Evolutionary conservation across 176 grass and related monocot genomes (phyloP).

Genomic region (Guadua angustifolia): DNA sequence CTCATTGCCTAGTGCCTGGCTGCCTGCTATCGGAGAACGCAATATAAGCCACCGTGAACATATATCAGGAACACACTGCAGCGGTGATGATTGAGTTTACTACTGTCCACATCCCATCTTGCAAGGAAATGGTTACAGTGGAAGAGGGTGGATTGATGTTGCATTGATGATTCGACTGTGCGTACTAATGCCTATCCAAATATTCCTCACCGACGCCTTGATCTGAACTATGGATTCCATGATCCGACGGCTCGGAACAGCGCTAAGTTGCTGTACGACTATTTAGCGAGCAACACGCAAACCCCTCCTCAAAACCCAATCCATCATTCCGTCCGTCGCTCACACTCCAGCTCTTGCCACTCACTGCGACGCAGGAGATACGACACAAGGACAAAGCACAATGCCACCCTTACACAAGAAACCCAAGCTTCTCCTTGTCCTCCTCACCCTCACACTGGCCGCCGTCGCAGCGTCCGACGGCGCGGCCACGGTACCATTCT

Average conservation of each 20-base stretch:
- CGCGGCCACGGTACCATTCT: constrained; percentile 29
- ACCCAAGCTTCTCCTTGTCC: constrained; percentile 27
- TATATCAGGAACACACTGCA: background rate
- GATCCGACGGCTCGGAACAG: background rate
- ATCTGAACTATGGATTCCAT: background rate
- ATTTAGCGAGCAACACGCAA: background rate
- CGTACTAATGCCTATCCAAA: background rate
- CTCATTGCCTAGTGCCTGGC: background rate
- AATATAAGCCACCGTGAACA: background rate
- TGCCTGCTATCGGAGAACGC: background rate
- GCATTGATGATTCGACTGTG: background rate
- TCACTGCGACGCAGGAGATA: background rate
- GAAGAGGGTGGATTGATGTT: background rate
- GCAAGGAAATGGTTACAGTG: background rate
- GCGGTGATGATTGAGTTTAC: background rate
- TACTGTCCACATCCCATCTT: background rate
- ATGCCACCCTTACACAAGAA: constrained; percentile 41
- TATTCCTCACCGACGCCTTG: background rate
- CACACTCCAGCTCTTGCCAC: background rate
- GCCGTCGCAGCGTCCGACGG: background rate
- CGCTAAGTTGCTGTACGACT: background rate
- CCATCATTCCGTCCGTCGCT: no score
- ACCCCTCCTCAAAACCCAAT: background rate
- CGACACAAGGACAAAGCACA: constrained; percentile 8
- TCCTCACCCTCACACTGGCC: constrained; percentile 31